These are phyloP conservation scores for Calocybe gambosa DNA, from an alignment of 1,284 basidiomycete genomes.

Conservation along the genomic window DNA sequence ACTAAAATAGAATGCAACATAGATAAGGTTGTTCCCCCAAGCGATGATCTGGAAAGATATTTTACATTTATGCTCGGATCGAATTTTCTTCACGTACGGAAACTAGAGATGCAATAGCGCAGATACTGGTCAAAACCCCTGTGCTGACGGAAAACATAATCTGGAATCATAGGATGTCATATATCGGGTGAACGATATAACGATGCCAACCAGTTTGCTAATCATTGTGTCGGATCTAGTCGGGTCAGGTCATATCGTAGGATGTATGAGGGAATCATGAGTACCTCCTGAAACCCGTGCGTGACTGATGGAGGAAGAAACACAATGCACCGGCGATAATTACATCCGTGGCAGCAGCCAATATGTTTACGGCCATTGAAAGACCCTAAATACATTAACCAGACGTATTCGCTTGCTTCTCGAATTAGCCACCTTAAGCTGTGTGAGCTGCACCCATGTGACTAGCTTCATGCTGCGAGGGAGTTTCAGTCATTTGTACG, in stretches of 20 bases:
- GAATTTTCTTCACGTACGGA: constrained; percentile 31
- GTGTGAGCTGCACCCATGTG: constrained; percentile 39
- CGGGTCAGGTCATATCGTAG: constrained; percentile 1
- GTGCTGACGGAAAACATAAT: constrained; percentile 52
- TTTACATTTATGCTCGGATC: background rate
- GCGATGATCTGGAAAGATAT: constrained; percentile 35
- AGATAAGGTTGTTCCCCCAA: constrained; percentile 43
- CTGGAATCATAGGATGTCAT: constrained; percentile 21
- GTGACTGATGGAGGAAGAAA: constrained; percentile 41
- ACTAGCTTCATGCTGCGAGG: constrained; percentile 30
- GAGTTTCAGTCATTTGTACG: constrained; percentile 3
- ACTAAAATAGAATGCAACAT: constrained; percentile 54
- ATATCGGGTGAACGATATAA: background rate
- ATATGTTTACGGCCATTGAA: constrained; percentile 49
- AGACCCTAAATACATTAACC: constrained; percentile 30
- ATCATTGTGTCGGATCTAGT: constrained; percentile 51
- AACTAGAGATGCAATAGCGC: constrained; percentile 47
- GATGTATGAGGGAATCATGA: constrained; percentile 4
- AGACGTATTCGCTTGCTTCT: background rate
- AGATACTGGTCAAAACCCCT: constrained; percentile 47
- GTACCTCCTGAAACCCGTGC: constrained; percentile 49
- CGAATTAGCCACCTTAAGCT: constrained; percentile 34
- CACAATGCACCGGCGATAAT: constrained; percentile 44
- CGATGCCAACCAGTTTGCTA: constrained; percentile 37
- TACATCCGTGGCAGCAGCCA: constrained; percentile 46